Evolutionary conservation across 164 flowering plant genomes (phyloP).

Genomic region (Berberis vulgaris): DNA sequence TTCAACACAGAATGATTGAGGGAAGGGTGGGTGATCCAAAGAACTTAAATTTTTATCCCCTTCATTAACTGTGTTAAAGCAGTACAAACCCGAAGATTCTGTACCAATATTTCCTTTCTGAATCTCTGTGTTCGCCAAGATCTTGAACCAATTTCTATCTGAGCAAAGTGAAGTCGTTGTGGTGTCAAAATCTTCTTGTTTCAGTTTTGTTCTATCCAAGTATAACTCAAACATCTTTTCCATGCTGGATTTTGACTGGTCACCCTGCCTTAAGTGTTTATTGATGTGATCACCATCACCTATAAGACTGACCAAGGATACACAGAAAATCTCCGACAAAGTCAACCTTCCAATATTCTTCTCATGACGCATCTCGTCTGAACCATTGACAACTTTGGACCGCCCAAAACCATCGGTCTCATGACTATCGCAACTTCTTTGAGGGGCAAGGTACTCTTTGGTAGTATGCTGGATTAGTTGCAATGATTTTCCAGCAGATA

Average conservation of each 20-base stretch:
- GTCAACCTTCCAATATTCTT: constrained; percentile 45
- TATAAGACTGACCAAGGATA: constrained; percentile 68
- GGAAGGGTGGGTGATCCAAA: constrained; percentile 16
- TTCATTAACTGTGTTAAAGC: constrained; percentile 13
- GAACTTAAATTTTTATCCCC: constrained; percentile 6
- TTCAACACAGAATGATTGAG: constrained; percentile 50
- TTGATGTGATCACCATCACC: constrained; percentile 70
- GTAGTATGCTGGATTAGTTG: constrained; percentile 72
- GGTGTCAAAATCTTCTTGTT: constrained; percentile 14
- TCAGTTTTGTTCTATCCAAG: constrained; percentile 15
- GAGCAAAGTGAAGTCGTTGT: constrained; percentile 16
- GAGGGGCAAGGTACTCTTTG: constrained; percentile 4
- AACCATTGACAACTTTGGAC: constrained; percentile 8
- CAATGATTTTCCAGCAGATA: constrained; percentile 96
- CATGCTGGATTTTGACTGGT: constrained; percentile 13
- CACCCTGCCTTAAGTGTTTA: constrained; percentile 39
- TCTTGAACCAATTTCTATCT: constrained; percentile 50
- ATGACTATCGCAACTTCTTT: constrained; percentile 13
- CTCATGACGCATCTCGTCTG: constrained; percentile 8
- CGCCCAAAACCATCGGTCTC: constrained; percentile 19
- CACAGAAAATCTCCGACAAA: constrained; percentile 70
- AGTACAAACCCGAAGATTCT: constrained; percentile 12
- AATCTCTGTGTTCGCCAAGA: constrained; percentile 35
- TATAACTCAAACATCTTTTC: constrained; percentile 12
- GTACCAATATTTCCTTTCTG: constrained; percentile 22